A percentile compares a stretch with the other conserved stretches of the same genome.
phyloP scores from a whole-genome alignment of 1,139 yeast genomes.

The Magnusiomyces ingens region DNA sequence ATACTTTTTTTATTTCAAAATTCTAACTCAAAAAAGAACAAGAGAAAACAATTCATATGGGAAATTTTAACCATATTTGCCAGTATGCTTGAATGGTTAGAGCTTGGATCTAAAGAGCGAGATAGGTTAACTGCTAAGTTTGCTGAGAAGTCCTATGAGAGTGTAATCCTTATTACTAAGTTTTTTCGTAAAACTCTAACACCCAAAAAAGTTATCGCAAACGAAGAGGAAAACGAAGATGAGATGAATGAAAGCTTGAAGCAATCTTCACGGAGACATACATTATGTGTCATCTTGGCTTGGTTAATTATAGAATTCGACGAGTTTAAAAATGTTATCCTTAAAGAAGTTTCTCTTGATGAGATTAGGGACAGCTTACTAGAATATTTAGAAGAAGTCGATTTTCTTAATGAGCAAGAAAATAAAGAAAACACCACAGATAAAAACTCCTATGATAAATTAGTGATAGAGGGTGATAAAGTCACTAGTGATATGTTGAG shows the following conservation, averaged over 20 bases:
- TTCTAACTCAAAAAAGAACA: neutral
- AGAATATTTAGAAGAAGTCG: neutral
- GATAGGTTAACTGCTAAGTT: constrained; percentile 27
- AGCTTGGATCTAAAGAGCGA: constrained; percentile 27
- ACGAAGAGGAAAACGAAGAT: neutral
- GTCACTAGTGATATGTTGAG: constrained; percentile 2
- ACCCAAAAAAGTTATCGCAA: neutral
- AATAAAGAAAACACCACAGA: neutral
- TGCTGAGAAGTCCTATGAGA: constrained; percentile 21
- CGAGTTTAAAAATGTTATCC: neutral
- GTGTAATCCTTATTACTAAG: neutral
- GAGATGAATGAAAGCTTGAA: neutral
- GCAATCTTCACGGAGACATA: neutral
- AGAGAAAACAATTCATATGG: constrained; percentile 9
- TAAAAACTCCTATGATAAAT: neutral
- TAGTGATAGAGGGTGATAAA: neutral
- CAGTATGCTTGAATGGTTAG: constrained; percentile 27
- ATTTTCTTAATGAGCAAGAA: neutral
- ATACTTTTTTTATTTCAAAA: constrained; percentile 1
- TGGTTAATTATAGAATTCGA: constrained; percentile 1
- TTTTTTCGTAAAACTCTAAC: neutral
- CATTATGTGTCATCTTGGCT: neutral
- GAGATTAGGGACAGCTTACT: neutral
- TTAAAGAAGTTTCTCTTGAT: neutral
- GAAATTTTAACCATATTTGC: constrained; percentile 23